Conservation (phyloP, 768 basidiomycete genomes). For the Hericium alpestre region DNA sequence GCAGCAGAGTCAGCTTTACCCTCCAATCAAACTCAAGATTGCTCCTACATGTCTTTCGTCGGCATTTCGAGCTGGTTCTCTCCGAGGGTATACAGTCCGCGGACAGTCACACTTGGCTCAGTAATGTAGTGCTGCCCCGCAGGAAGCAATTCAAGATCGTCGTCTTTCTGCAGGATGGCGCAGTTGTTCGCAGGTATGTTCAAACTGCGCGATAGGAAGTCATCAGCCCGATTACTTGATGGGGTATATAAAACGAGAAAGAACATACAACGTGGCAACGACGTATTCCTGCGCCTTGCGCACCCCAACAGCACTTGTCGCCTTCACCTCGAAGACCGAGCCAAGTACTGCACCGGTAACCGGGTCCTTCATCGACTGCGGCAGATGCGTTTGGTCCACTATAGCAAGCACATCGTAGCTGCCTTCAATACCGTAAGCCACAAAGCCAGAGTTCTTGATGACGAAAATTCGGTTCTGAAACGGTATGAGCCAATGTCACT, state of each 20-base stretch:
- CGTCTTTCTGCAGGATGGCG: slow-evolving; percentile 72
- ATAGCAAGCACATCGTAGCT: slow-evolving; percentile 68
- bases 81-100: slow-evolving; percentile 70
- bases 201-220: slow-evolving; percentile 33
- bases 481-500: not conserved
- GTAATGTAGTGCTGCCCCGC: slow-evolving; percentile 83
- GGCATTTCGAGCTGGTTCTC: slow-evolving; percentile 84
- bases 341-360: slow-evolving; percentile 58
- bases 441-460: slow-evolving; percentile 69
- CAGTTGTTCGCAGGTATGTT: slow-evolving; percentile 83
- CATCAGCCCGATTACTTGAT: not conserved
- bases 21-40: not conserved
- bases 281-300: slow-evolving; percentile 51
- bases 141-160: slow-evolving; percentile 66
- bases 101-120: slow-evolving; percentile 72
- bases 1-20: not conserved
- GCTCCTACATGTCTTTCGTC: slow-evolving; percentile 70
- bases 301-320: slow-evolving; percentile 46
- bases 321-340: slow-evolving; percentile 67
- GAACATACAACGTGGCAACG: slow-evolving; percentile 65
- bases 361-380: slow-evolving; percentile 45
- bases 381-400: slow-evolving; percentile 76
- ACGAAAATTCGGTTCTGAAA: slow-evolving; percentile 63
- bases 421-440: slow-evolving; percentile 67
- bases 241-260: slow-evolving; percentile 1